These are phyloP conservation scores for Friedmanniomyces simplex DNA, from an alignment of 495 filamentous ascomycete species.

Conservation along the genomic window DNA sequence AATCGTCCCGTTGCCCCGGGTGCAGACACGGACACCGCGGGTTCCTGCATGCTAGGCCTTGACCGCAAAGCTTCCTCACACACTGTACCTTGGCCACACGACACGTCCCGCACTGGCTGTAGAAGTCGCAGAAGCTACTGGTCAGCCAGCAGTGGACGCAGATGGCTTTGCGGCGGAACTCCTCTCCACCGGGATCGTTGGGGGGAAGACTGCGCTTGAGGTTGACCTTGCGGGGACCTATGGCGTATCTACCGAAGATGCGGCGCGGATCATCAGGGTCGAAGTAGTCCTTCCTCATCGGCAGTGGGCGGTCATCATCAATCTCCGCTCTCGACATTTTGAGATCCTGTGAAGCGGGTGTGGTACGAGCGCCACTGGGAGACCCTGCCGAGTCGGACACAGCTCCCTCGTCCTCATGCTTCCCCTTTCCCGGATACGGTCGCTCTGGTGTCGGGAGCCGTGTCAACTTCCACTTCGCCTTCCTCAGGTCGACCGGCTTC, in stretches of 20 bases:
- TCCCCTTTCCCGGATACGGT: not conserved
- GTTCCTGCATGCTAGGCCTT: not conserved
- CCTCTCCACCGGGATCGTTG: slow-evolving; percentile 23
- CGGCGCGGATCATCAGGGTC: not conserved
- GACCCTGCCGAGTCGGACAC: too few relatives aligned
- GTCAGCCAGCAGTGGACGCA: slow-evolving; percentile 2
- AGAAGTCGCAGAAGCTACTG: not conserved
- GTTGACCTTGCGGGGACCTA: not conserved
- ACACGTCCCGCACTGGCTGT: not conserved
- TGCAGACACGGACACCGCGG: slow-evolving; percentile 1
- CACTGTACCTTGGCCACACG: not conserved
- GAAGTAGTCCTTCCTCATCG: too few relatives aligned
- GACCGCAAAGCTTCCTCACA: not conserved
- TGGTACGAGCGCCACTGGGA: too few relatives aligned
- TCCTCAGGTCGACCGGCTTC: not conserved
- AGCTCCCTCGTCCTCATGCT: not conserved
- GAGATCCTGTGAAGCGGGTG: too few relatives aligned
- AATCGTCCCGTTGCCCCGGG: too few relatives aligned
- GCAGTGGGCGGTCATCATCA: too few relatives aligned
- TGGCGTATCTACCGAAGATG: not conserved
- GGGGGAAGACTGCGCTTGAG: not conserved
- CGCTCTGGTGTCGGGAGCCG: not conserved
- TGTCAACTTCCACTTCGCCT: not conserved
- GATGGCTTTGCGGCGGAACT: slow-evolving; percentile 22
- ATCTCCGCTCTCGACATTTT: too few relatives aligned